Percentiles rank a stretch among this genome's conserved stretches.
phyloP scores from a whole-genome alignment of 306 rosid genomes.

The Purshia tridentata region DNA sequence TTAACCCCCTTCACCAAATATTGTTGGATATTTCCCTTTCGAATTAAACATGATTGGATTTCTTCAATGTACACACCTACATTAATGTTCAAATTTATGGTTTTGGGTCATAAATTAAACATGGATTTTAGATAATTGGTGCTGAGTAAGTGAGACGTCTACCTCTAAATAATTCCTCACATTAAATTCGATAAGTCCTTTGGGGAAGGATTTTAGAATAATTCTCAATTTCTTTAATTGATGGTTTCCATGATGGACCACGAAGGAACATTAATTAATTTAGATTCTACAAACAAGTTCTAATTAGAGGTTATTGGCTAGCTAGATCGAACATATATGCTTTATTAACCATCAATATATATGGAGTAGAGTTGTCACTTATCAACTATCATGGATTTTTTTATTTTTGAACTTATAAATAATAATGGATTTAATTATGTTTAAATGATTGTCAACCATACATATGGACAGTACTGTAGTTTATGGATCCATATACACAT shows the following conservation, averaged over 20 bases:
- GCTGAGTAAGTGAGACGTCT: conserved; percentile 33
- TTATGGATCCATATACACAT: too few species aligned
- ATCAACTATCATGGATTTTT: background rate
- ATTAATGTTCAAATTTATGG: background rate
- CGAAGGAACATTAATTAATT: conserved; percentile 15
- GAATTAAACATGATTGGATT: background rate
- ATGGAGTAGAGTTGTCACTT: conserved; percentile 6
- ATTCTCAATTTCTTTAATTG: conserved; percentile 1
- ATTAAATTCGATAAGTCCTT: conserved; percentile 29
- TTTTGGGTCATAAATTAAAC: conserved; percentile 18
- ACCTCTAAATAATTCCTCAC: conserved; percentile 23
- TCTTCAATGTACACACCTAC: background rate
- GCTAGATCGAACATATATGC: background rate
- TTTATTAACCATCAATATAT: conserved; percentile 6
- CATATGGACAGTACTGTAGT: background rate
- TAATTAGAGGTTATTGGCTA: background rate
- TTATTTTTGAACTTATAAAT: too few species aligned
- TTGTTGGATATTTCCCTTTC: background rate
- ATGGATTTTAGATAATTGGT: conserved; percentile 31
- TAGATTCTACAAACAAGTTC: background rate
- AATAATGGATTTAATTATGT: background rate
- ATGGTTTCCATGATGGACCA: background rate
- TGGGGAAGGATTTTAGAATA: conserved; percentile 13
- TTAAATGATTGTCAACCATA: conserved; percentile 2
- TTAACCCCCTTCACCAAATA: background rate